Base-by-base conservation (phyloP, 257 asterid genomes). In the Nicotiana otophora region DNA sequence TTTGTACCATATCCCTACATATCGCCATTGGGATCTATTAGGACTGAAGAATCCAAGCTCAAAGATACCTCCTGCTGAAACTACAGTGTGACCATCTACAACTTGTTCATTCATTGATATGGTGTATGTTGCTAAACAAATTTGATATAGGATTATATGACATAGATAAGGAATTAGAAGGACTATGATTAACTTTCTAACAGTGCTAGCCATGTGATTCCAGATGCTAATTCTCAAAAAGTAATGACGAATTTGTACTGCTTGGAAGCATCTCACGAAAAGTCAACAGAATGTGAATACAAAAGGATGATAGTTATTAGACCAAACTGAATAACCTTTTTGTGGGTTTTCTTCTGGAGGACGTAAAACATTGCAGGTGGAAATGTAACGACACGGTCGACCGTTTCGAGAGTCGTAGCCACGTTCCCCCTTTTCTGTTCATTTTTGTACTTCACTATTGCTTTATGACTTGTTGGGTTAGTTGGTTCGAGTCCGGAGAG, bases 1-100 rank as follows among this genome's bases (percentile, higher is more conserved):
- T n/a, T 54, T 60, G 33, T 60, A 82, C 82, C 75, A 76, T 48
- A 76, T 55, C 28, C 85, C 82, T 0, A 76, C 82, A 31, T 60
- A 82, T 82, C 78, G n/a, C 14, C 57, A 10, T 75, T 6, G 4
- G 31, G 57, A 76, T 76, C 82, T 57, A 57, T 48, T 28, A 23
- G 67, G 85, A 75, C 77, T 82, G 30, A 75, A 82, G 77, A 82
- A 76, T 4, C 84, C 76, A 42, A 82, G 68, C 79, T 82, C 77
- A 23, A 82, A 82, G 2, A 17, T 46, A 36, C 60, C 63, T 82
- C 82, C 82, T 15, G 77, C 61, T 63, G 85, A 75, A 74, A 75
- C 74, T 10, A 75, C 12, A 30, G 67, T 82, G 61, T 82, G 20
- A n/a, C 81, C 81, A 82, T 82, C 82, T 3, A 48, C 30, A 20